Percentiles rank a stretch among this genome's conserved stretches.
These are phyloP conservation scores for Singerocomus inundabilis DNA, from an alignment of 1,284 basidiomycete genomes.

Conservation along the genomic window DNA sequence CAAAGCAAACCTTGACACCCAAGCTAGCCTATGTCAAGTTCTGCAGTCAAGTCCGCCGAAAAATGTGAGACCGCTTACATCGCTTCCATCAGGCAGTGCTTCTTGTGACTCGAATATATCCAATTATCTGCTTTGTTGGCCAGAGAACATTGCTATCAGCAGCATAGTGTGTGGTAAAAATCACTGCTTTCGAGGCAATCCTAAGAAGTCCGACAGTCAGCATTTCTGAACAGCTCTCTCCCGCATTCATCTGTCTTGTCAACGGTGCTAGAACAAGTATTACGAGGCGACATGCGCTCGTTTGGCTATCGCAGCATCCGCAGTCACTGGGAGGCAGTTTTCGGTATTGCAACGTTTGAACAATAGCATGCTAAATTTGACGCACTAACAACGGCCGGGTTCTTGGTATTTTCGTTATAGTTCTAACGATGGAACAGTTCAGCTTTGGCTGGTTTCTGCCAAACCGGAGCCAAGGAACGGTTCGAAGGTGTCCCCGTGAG, in stretches of 20 bases:
- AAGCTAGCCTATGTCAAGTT: constrained; percentile 31
- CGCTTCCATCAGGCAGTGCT: constrained; percentile 6
- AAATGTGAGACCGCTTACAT: constrained; percentile 28
- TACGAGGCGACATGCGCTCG: too few relatives aligned
- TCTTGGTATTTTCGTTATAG: too few relatives aligned
- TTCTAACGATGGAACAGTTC: too few relatives aligned
- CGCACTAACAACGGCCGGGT: too few relatives aligned
- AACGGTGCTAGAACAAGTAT: too few relatives aligned
- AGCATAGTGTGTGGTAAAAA: constrained; percentile 26
- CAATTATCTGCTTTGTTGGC: constrained; percentile 30
- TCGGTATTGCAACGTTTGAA: too few relatives aligned
- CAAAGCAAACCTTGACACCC: constrained; percentile 27
- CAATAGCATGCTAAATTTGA: too few relatives aligned
- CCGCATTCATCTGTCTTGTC: constrained; percentile 34
- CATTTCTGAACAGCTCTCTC: constrained; percentile 33
- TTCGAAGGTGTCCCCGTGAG: too few relatives aligned
- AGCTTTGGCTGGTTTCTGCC: too few relatives aligned
- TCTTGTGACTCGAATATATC: background rate
- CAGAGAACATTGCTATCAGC: constrained; percentile 14
- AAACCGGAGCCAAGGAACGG: too few relatives aligned
- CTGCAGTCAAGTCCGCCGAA: constrained; percentile 24
- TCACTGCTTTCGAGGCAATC: constrained; percentile 6
- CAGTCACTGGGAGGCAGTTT: too few relatives aligned
- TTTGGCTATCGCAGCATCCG: too few relatives aligned
- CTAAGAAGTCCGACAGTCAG: constrained; percentile 37